These are phyloP conservation scores for Colletotrichum endophyticum DNA, from an alignment of 2,329 filamentous ascomycete genomes.

Conservation along the genomic window DNA sequence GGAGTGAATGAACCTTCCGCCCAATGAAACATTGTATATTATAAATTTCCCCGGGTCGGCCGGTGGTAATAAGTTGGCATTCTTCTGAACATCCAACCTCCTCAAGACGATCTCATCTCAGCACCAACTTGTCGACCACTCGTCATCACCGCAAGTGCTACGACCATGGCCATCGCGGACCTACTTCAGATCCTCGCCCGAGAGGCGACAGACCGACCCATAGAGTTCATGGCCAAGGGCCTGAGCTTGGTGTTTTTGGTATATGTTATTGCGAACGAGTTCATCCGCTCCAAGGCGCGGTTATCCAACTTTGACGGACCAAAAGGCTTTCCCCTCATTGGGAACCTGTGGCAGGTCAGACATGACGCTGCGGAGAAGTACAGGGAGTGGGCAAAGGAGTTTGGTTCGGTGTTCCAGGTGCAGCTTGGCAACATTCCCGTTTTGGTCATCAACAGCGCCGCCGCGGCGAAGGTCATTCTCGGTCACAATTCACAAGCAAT, in stretches of 20 bases:
- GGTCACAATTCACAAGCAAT: constrained; percentile 69
- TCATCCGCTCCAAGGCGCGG: constrained; percentile 46
- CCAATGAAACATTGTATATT: neutral
- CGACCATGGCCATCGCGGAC: constrained; percentile 30
- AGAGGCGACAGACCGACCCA: constrained; percentile 24
- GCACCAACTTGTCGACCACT: neutral
- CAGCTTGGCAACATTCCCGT: constrained; percentile 56
- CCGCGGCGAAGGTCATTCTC: constrained; percentile 68
- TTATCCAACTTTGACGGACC: constrained; percentile 53
- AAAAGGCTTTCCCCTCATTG: constrained; percentile 55
- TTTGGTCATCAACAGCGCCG: constrained; percentile 70
- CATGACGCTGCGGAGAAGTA: constrained; percentile 44
- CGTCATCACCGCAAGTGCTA: neutral
- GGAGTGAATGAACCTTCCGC: neutral
- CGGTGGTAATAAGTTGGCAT: neutral
- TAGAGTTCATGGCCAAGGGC: constrained; percentile 11
- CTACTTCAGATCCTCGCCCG: constrained; percentile 23
- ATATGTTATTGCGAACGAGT: constrained; percentile 54
- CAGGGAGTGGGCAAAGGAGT: constrained; percentile 30
- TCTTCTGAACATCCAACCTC: neutral
- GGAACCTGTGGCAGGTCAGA: constrained; percentile 59
- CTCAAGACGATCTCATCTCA: neutral
- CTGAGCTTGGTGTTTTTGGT: constrained; percentile 32
- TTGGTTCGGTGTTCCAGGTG: constrained; percentile 37
- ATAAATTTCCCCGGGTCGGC: neutral